A percentile compares a stretch with the other conserved stretches of the same genome.
These are phyloP conservation scores for Choanephora cucurbitarum DNA, from an alignment of 371 early-diverging fungal species.

Conservation along the genomic window DNA sequence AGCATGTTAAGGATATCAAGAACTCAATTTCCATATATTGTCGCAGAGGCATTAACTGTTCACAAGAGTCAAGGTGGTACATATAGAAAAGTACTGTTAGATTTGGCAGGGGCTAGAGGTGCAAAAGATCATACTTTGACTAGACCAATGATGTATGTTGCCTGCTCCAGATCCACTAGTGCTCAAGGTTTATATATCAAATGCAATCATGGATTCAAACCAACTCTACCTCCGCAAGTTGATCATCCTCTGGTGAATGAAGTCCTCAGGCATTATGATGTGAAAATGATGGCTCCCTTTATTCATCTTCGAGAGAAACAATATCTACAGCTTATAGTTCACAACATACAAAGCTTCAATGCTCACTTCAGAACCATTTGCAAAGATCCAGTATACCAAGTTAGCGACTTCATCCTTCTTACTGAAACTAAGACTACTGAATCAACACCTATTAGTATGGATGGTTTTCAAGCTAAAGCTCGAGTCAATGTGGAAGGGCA, in stretches of 20 bases:
- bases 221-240: neutral
- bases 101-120: neutral
- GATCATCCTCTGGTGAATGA: neutral
- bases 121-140: neutral
- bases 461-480: too few relatives aligned
- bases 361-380: neutral
- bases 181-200: neutral
- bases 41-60: neutral
- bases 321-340: neutral
- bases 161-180: neutral
- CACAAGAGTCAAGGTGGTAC: slow-evolving; percentile 3
- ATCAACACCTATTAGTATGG: too few relatives aligned
- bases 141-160: neutral
- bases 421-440: too few relatives aligned
- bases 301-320: neutral
- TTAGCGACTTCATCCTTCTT: too few relatives aligned
- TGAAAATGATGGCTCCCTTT: neutral
- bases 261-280: neutral
- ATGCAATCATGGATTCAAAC: neutral
- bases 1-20: neutral
- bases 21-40: neutral
- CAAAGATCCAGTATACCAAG: slow-evolving; percentile 6
- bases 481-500: too few relatives aligned
- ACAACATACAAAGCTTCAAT: slow-evolving; percentile 3
- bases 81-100: neutral